A percentile compares a stretch with the other conserved stretches of the same genome.
Conservation (phyloP, 2,329 filamentous ascomycete species). For the Penicillium sp. region DNA sequence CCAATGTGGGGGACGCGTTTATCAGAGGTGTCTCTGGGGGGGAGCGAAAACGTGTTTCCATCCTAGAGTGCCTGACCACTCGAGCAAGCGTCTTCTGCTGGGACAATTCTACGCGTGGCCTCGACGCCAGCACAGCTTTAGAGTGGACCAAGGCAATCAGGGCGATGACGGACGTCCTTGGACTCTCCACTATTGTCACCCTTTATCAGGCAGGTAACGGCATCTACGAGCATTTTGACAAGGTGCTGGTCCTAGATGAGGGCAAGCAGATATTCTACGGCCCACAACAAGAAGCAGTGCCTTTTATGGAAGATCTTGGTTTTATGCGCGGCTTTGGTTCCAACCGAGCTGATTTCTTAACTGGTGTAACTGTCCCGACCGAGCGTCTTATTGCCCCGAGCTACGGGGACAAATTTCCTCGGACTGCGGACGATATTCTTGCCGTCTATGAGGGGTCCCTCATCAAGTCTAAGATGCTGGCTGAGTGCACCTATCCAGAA, state of each 20-base stretch:
- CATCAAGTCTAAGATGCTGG: background rate
- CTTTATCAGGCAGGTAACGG: constrained; percentile 1
- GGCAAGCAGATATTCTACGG: background rate
- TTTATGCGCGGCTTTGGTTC: background rate
- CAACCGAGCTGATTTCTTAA: background rate
- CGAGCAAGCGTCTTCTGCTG: background rate
- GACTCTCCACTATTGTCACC: background rate
- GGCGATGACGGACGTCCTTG: background rate
- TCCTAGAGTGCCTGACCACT: background rate
- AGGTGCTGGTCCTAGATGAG: background rate
- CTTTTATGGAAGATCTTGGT: background rate
- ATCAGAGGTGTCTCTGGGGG: constrained; percentile 2
- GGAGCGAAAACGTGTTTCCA: constrained; percentile 2
- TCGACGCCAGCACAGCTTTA: background rate
- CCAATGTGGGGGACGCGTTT: background rate
- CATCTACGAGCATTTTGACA: background rate
- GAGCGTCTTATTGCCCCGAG: background rate
- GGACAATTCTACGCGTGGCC: background rate
- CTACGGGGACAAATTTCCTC: background rate
- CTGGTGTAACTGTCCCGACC: background rate
- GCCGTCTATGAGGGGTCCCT: no score
- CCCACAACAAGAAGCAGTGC: background rate
- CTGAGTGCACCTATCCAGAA: background rate
- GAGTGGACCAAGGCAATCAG: background rate
- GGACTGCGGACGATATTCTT: background rate